phyloP scores from a whole-genome alignment of 495 filamentous ascomycete species.

The Terfezia claveryi region DNA sequence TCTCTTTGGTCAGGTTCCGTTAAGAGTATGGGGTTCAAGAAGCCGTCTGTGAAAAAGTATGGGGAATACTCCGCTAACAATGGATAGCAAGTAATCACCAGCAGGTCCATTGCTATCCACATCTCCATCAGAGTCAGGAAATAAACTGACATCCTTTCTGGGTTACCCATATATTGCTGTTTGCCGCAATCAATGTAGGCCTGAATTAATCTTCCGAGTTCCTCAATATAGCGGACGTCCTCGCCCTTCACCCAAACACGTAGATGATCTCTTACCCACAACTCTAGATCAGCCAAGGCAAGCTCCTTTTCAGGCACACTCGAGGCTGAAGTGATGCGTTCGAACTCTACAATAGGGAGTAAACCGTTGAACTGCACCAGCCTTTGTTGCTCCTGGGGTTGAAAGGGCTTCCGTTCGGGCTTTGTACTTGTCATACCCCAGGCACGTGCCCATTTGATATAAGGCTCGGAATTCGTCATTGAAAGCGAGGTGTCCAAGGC shows the following conservation, averaged over 20 bases:
- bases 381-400: background rate
- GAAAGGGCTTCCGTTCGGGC: background rate
- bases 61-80: constrained; percentile 32
- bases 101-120: constrained; percentile 40
- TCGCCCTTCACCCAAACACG: background rate
- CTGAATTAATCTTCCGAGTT: too few species aligned
- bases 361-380: background rate
- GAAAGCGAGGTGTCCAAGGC: background rate
- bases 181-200: too few species aligned
- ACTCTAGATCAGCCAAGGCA: background rate
- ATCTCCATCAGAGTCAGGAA: constrained; percentile 37
- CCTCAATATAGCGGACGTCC: too few species aligned
- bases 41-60: constrained; percentile 20
- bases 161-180: constrained; percentile 23
- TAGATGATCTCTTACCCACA: background rate
- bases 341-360: too few species aligned
- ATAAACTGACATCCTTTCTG: constrained; percentile 36
- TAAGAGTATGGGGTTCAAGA: constrained; percentile 30
- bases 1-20: constrained; percentile 28
- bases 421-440: too few species aligned
- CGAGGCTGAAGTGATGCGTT: background rate
- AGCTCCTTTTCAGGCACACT: background rate
- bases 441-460: too few species aligned
- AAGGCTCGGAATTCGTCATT: background rate
- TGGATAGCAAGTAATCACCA: constrained; percentile 21